Evolutionary conservation across 495 filamentous ascomycete species (phyloP), one percentile per base, ranked within the genome.

Genomic region (Neurospora sp.): DNA sequence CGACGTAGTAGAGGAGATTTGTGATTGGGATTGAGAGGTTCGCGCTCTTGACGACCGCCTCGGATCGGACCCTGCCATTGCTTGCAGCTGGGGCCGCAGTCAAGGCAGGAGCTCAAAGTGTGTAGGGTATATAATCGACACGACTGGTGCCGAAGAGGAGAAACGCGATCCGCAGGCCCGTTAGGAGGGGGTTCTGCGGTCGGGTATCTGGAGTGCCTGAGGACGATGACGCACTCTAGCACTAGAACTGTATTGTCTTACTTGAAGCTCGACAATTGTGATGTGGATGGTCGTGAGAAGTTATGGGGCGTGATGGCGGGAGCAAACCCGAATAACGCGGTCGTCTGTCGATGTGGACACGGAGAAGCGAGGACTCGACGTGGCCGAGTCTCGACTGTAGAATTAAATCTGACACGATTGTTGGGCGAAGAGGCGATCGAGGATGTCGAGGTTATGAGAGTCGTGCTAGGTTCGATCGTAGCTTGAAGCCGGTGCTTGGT

Each of bases 21-120:
- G 90, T 59, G 91, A 89, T 76, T 89, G 87, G 73, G 92, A 90
- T 83, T 96, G 92, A 74, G 91, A 89, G 75, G 89, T 89, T 81
- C 94, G 93, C 84, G 94, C 93, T 83, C 96, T 90, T 77, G 95
- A 96, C 70, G 94, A 97, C 81, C 96, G 93, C 81, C 96, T 91
- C 78, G 94, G 92, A 78, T 92, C 91, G 84, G 78, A 75, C 73
- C 81, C 84, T 82, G 86, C 85, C 86, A 87, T 87, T 82, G 83
- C 82, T 83, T 74, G 77, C 75, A 73, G 75, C 74, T 70, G 75
- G 72, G 71, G 78, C 74, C 77, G 73, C 72, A 76, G 76, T 74
- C 69, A 75, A 71, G 77, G 76, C 77, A 74, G 75, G 74, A 74
- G 75, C 54, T 70, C 71, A 54, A 48, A 66, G 54, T 31, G 14